These are phyloP conservation scores for Takashimella koratensis DNA, from an alignment of 1,284 basidiomycete genomes.

Conservation along the genomic window DNA sequence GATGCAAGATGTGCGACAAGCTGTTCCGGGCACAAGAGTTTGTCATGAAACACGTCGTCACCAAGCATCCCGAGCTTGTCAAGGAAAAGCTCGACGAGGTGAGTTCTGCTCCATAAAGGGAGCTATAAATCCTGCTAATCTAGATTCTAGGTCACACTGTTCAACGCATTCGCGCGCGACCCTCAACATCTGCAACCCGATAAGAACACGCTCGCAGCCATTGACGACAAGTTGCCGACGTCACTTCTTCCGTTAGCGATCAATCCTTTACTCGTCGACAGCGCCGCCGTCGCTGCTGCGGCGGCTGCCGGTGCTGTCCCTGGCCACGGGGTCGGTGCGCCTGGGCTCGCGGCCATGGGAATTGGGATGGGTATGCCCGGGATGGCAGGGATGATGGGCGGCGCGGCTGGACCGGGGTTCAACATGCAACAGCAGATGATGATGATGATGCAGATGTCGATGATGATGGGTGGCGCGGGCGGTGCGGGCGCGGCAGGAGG, in stretches of 20 bases:
- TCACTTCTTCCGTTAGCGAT: neutral
- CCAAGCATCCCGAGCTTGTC: slow-evolving; percentile 79
- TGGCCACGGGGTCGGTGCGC: neutral
- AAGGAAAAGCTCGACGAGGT: slow-evolving; percentile 45
- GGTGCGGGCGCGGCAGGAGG: slow-evolving; percentile 2
- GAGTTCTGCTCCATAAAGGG: no score
- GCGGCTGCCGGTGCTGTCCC: neutral
- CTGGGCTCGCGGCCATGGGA: neutral
- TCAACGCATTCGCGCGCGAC: slow-evolving; percentile 90
- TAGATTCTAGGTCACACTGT: slow-evolving; percentile 50
- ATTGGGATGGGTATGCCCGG: neutral
- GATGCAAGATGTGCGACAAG: slow-evolving; percentile 91
- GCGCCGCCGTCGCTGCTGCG: neutral
- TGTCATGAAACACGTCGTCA: slow-evolving; percentile 88
- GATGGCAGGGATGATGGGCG: neutral
- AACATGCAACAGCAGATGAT: slow-evolving; percentile 48
- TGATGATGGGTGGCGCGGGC: slow-evolving; percentile 37
- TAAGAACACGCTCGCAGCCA: slow-evolving; percentile 40
- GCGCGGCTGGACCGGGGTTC: slow-evolving; percentile 12
- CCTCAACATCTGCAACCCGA: slow-evolving; percentile 80
- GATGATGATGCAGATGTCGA: slow-evolving; percentile 50
- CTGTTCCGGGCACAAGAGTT: slow-evolving; percentile 93
- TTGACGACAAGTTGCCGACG: slow-evolving; percentile 40
- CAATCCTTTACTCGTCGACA: neutral
- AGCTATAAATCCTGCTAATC: no score